These are phyloP conservation scores for Ogataea siamensis DNA, from an alignment of 805 yeast species.

Conservation along the genomic window DNA sequence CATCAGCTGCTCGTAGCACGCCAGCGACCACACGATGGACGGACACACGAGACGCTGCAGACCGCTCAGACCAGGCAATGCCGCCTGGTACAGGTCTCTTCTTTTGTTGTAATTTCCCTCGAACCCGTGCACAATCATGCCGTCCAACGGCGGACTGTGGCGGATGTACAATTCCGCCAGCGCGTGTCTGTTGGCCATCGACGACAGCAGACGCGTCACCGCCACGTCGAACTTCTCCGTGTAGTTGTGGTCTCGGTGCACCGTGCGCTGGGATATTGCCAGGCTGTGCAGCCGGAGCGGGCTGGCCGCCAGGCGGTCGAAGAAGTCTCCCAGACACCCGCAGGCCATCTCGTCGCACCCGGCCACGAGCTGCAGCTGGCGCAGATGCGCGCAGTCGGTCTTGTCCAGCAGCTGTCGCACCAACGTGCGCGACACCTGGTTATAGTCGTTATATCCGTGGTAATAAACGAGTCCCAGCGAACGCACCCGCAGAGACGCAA, in stretches of 20 bases:
- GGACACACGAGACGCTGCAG: slow-evolving; percentile 54
- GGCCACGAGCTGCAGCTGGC: slow-evolving; percentile 47
- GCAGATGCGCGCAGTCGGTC: slow-evolving; percentile 31
- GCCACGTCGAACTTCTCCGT: slow-evolving; percentile 55
- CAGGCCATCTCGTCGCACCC: slow-evolving; percentile 52
- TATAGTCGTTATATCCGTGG: slow-evolving; percentile 45
- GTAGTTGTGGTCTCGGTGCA: slow-evolving; percentile 41
- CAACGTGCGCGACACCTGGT: slow-evolving; percentile 34
- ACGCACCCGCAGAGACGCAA: slow-evolving; percentile 11
- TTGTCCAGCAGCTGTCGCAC: slow-evolving; percentile 31
- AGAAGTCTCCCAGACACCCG: slow-evolving; percentile 45
- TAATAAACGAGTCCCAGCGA: slow-evolving; percentile 41
- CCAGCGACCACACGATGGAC: slow-evolving; percentile 53
- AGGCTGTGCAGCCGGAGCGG: slow-evolving; percentile 34
- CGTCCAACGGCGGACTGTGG: slow-evolving; percentile 59
- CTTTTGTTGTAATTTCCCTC: slow-evolving; percentile 73
- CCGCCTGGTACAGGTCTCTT: slow-evolving; percentile 45
- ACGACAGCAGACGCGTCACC: slow-evolving; percentile 41
- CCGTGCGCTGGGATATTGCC: slow-evolving; percentile 36
- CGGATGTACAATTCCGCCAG: slow-evolving; percentile 47
- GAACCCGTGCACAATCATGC: slow-evolving; percentile 58
- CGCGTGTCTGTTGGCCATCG: slow-evolving; percentile 33
- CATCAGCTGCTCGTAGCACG: slow-evolving; percentile 69
- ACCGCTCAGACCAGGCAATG: slow-evolving; percentile 44
- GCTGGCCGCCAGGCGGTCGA: slow-evolving; percentile 30